These are phyloP conservation scores for Neurospora intermedia DNA, from an alignment of 495 filamentous ascomycete genomes.

Conservation along the genomic window DNA sequence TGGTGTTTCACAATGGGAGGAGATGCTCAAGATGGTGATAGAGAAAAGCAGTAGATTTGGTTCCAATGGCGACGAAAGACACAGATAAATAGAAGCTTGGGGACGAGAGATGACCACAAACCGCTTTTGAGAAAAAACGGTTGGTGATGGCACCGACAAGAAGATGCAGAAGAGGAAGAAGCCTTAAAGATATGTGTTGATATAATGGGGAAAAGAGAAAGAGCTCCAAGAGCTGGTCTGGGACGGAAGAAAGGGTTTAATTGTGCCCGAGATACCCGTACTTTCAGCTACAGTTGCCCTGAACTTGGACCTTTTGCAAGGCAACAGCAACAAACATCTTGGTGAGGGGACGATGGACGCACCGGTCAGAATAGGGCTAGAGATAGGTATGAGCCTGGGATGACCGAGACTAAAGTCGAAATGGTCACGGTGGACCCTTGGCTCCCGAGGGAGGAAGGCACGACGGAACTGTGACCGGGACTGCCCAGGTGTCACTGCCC, in stretches of 20 bases:
- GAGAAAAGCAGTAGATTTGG: conserved; percentile 17
- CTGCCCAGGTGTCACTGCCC: background rate
- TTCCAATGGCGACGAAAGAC: background rate
- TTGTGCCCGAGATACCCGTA: background rate
- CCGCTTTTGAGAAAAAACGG: background rate
- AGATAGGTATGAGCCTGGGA: background rate
- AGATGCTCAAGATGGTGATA: conserved; percentile 19
- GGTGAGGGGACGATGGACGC: background rate
- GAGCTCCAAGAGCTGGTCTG: background rate
- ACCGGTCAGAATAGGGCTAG: background rate
- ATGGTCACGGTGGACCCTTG: background rate
- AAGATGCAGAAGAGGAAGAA: background rate
- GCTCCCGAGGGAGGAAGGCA: background rate
- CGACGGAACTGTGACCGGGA: background rate
- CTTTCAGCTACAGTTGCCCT: background rate
- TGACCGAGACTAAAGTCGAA: background rate
- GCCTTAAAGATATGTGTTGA: background rate
- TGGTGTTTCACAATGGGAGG: conserved; percentile 8
- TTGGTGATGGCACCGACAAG: background rate
- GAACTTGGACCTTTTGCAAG: background rate
- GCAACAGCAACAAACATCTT: background rate
- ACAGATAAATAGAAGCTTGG: background rate
- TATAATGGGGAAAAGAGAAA: background rate
- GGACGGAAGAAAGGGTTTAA: background rate
- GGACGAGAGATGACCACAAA: background rate